phyloP scores from a whole-genome alignment of 176 grass and related monocot genomes.

The Alopecurus myosuroides region DNA sequence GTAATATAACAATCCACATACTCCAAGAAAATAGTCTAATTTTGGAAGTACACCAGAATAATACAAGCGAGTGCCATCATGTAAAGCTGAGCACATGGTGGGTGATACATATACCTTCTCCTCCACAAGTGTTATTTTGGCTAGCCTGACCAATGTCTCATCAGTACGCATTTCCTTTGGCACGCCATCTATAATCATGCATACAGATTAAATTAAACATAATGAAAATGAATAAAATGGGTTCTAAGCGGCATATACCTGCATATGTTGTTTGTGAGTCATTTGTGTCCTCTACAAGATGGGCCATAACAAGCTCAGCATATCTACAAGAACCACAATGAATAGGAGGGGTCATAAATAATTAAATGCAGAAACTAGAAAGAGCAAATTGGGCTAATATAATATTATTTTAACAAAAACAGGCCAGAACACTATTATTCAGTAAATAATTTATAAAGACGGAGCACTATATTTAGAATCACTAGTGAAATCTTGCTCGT shows the following conservation, averaged over 20 bases:
- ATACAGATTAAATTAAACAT: slow-evolving; percentile 27
- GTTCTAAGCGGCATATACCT: slow-evolving; percentile 52
- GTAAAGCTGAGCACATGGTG: slow-evolving; percentile 1
- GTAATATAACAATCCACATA: slow-evolving; percentile 8
- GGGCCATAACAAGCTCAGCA: slow-evolving; percentile 77
- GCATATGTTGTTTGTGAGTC: slow-evolving; percentile 55
- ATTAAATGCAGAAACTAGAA: slow-evolving; percentile 20
- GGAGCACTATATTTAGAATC: background rate
- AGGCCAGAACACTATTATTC: background rate
- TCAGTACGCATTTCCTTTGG: slow-evolving; percentile 87
- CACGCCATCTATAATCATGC: slow-evolving; percentile 76
- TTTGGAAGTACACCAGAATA: slow-evolving; percentile 9
- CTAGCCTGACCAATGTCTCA: slow-evolving; percentile 78
- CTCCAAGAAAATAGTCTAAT: slow-evolving; percentile 12
- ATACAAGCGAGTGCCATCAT: background rate
- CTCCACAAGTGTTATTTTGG: slow-evolving; percentile 80
- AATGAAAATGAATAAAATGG: slow-evolving; percentile 23
- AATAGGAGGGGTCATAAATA: background rate
- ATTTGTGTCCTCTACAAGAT: slow-evolving; percentile 73
- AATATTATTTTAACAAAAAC: background rate
- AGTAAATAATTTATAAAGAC: background rate
- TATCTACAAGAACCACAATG: slow-evolving; percentile 59
- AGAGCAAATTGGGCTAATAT: background rate
- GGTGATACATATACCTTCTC: slow-evolving; percentile 66
- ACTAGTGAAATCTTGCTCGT: background rate